phyloP scores from a whole-genome alignment of 768 basidiomycete species.

The Auriscalpium vulgare region DNA sequence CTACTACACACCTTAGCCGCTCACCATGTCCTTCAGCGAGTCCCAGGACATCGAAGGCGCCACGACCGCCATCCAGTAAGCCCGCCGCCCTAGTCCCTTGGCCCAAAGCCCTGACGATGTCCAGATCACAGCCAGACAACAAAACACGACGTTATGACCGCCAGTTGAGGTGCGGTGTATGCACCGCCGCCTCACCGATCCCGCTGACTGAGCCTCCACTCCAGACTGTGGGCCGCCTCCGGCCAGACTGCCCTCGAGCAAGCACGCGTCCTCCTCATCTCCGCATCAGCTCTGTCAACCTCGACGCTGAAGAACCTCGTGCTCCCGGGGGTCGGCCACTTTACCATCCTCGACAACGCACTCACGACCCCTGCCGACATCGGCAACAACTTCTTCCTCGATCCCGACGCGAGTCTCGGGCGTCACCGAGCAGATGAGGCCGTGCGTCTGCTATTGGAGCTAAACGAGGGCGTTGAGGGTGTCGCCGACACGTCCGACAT shows the following conservation, averaged over 20 bases:
- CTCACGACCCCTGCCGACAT: slow-evolving; percentile 66
- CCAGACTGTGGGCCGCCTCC: slow-evolving; percentile 85
- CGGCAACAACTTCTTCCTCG: slow-evolving; percentile 95
- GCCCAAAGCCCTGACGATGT: slow-evolving; percentile 4
- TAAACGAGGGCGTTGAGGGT: slow-evolving; percentile 84
- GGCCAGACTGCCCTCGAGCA: slow-evolving; percentile 88
- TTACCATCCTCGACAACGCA: slow-evolving; percentile 76
- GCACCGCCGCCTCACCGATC: not conserved
- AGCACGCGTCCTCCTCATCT: slow-evolving; percentile 73
- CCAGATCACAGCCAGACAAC: slow-evolving; percentile 63
- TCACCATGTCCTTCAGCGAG: slow-evolving; percentile 20
- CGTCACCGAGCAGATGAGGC: slow-evolving; percentile 74
- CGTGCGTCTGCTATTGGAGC: slow-evolving; percentile 66
- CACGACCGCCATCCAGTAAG: slow-evolving; percentile 34
- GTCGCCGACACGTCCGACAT: slow-evolving; percentile 49
- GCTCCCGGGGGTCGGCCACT: slow-evolving; percentile 91
- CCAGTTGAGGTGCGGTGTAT: slow-evolving; percentile 66
- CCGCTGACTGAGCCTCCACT: slow-evolving; percentile 20
- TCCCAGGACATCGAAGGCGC: slow-evolving; percentile 42
- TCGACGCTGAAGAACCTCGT: slow-evolving; percentile 95
- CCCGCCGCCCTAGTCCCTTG: not conserved
- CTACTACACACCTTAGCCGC: not conserved
- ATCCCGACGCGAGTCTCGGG: slow-evolving; percentile 67
- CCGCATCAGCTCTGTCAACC: slow-evolving; percentile 75
- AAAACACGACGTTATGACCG: slow-evolving; percentile 93